A percentile compares a stretch with the other conserved stretches of the same genome.
Evolutionary conservation across 306 rosid species (phyloP).

Genomic region (Trichosanthes truncata): DNA sequence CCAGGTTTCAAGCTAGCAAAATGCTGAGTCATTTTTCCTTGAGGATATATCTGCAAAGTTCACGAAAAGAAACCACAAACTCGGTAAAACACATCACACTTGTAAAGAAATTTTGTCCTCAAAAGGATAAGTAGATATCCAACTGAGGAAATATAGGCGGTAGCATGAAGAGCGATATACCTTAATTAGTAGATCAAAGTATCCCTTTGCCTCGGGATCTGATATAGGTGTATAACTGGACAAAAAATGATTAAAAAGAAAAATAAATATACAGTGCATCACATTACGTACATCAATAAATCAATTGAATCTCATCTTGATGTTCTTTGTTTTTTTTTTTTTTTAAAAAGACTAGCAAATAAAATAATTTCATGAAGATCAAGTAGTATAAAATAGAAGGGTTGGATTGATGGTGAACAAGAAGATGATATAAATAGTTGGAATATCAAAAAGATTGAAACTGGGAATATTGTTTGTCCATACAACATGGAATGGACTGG

Average conservation of each 20-base stretch:
- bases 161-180: constrained; percentile 25
- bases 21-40: constrained; percentile 98
- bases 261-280: background rate
- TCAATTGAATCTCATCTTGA: background rate
- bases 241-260: background rate
- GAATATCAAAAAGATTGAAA: background rate
- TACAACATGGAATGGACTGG: background rate
- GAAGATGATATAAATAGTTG: background rate
- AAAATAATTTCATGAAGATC: background rate
- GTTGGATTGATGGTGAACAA: background rate
- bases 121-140: background rate
- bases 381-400: background rate
- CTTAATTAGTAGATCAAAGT: constrained; percentile 93
- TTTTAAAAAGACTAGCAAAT: background rate
- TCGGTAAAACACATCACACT: background rate
- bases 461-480: background rate
- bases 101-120: background rate
- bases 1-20: constrained; percentile 95
- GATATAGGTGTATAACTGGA: constrained; percentile 95
- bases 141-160: constrained; percentile 5
- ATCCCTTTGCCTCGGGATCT: constrained; percentile 81
- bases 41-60: constrained; percentile 74
- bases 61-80: constrained; percentile 8
- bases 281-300: background rate
- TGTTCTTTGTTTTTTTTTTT: too few species aligned